Evolutionary conservation across 2,329 filamentous ascomycete species (phyloP), one percentile per base, ranked within the genome.

Genomic region (Camillea tinctor): DNA sequence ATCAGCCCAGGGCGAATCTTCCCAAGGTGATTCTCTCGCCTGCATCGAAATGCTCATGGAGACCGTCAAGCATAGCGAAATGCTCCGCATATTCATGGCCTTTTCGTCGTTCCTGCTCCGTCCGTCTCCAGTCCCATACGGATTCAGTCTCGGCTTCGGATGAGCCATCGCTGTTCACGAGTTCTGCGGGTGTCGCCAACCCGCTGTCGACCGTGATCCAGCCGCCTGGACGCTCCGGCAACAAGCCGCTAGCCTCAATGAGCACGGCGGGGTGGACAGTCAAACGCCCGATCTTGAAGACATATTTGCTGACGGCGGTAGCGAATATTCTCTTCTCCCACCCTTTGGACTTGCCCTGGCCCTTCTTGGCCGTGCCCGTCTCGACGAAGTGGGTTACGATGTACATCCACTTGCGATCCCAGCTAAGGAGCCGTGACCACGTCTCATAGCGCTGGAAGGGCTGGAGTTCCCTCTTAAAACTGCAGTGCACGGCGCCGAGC

Each of bases 321-420:
- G 91, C 91, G 66, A 89, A 83, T 48, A 94, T 82, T 61, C 84
- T 86, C 74, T 84, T 87, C 73, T 86, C 80, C 73, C 84, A 85
- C 26, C 81, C 71, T 36, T 74, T 71, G 20, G 75, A 79, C 52
- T 72, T 68, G 1, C 72, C 73, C 23, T 76, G 64, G 3, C 68
- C 66, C 52, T 77, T 74, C 50, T 75, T 77, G 8, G 85, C 85
- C 48, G 81, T 79, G 55, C 84, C 86, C 69, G 80, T 81, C 73
- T 85, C 84, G 6, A 93, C 82, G 66, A 91, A 93, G 72, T 91
- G 89, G 21, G 87, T 91, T 36, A 92, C 78, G 48, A 93, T 81
- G 73, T 91, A 93, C 60, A 93, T 70, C 91, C 91, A 94, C 76
- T 94, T 94, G 68, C 87, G 82, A 75, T 94, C 91, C 91, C 91